These are phyloP conservation scores for Sanguinoderma infundibulare DNA, from an alignment of 1,284 basidiomycete genomes.

Conservation along the genomic window DNA sequence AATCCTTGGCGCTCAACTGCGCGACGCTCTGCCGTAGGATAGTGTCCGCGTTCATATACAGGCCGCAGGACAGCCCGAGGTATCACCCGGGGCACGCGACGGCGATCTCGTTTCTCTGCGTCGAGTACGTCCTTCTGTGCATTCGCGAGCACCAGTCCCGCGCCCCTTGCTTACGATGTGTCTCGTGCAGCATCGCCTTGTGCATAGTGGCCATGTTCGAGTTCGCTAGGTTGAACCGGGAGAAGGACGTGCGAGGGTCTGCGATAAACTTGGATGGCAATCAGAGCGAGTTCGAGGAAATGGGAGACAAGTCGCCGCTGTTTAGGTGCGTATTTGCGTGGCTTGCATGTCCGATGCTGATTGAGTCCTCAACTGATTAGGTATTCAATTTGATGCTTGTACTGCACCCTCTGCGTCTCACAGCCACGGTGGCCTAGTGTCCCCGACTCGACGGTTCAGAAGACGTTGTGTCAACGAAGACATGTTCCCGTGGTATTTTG, in stretches of 20 bases:
- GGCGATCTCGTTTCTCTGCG: conserved; percentile 13
- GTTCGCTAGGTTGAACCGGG: background rate
- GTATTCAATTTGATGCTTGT: too few relatives aligned
- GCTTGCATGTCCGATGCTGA: too few relatives aligned
- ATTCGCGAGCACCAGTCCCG: background rate
- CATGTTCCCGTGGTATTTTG: too few relatives aligned
- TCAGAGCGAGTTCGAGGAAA: background rate
- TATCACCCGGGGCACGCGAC: conserved; percentile 23
- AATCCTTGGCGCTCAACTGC: background rate
- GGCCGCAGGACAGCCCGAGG: conserved; percentile 19
- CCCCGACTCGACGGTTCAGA: too few relatives aligned
- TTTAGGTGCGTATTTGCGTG: background rate
- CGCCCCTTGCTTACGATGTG: background rate
- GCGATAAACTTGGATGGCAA: too few relatives aligned
- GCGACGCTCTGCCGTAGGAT: conserved; percentile 5
- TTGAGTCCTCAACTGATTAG: too few relatives aligned
- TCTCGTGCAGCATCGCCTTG: too few relatives aligned
- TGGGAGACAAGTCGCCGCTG: background rate
- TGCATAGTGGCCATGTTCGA: background rate
- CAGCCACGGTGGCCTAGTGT: too few relatives aligned
- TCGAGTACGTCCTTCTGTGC: conserved; percentile 4
- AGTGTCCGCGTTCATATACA: conserved; percentile 23
- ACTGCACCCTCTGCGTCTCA: too few relatives aligned
- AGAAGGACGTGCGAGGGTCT: background rate
- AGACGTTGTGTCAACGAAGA: too few relatives aligned